Percentiles rank a stretch among this genome's conserved stretches.
These are phyloP conservation scores for Picochlorum sp. DNA, from an alignment of 139 green algal genomes.

Conservation along the genomic window DNA sequence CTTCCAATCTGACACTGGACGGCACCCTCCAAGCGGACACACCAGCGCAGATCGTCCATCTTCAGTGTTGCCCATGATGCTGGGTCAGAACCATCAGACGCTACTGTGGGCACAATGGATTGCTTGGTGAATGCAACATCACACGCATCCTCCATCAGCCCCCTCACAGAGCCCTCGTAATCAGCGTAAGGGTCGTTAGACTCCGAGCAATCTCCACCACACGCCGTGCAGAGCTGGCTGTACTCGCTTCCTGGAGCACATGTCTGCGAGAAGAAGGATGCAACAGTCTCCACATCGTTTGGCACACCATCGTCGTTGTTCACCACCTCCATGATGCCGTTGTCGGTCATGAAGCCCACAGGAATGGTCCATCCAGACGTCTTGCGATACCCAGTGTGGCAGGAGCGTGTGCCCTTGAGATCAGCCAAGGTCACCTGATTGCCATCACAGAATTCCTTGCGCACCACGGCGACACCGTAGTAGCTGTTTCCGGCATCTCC, in stretches of 20 bases:
- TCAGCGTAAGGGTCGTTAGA: constrained; percentile 24
- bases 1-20: constrained; percentile 7
- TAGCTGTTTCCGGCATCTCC: constrained; percentile 7
- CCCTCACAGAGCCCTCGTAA: constrained; percentile 34
- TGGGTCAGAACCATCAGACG: constrained; percentile 9
- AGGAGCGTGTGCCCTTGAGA: constrained; percentile 26
- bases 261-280: constrained; percentile 23
- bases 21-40: constrained; percentile 25
- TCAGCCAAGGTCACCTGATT: constrained; percentile 7
- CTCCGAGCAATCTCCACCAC: constrained; percentile 22
- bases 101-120: constrained; percentile 11
- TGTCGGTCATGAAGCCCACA: constrained; percentile 14
- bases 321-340: constrained; percentile 7
- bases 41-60: constrained; percentile 19
- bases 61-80: constrained; percentile 12
- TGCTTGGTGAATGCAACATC: constrained; percentile 49
- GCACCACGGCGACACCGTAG: constrained; percentile 20
- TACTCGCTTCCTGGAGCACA: constrained; percentile 19
- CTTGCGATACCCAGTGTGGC: constrained; percentile 35
- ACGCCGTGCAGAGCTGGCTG: constrained; percentile 22
- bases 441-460: constrained; percentile 6
- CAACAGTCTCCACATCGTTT: constrained; percentile 19
- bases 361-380: constrained; percentile 25
- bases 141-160: constrained; percentile 36
- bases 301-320: neutral